Percentiles rank a stretch among this genome's conserved stretches.
Evolutionary conservation across 2,329 filamentous ascomycete species (phyloP).

Genomic region (Emergomyces africanus): DNA sequence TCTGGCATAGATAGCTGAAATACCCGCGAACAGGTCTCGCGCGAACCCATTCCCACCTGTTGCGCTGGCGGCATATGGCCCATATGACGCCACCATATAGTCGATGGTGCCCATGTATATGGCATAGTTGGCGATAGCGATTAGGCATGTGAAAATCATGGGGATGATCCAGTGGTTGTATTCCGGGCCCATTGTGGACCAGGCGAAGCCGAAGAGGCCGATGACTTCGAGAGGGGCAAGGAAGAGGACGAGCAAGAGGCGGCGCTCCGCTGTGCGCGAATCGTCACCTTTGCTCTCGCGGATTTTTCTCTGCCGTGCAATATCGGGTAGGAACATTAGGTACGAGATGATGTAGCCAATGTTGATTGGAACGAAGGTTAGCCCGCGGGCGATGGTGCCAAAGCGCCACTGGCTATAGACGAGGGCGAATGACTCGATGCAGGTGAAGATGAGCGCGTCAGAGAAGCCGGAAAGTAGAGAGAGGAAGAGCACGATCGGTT

Average conservation of each 20-base stretch:
- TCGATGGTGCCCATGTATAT: no score
- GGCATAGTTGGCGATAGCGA: no score
- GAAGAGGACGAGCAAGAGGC: slow-evolving; percentile 53
- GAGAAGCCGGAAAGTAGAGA: slow-evolving; percentile 52
- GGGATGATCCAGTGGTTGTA: slow-evolving; percentile 46
- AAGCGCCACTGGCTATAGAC: slow-evolving; percentile 51
- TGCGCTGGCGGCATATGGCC: no score
- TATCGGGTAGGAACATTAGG: slow-evolving; percentile 39
- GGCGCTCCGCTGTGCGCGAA: slow-evolving; percentile 43
- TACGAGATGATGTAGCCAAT: slow-evolving; percentile 46
- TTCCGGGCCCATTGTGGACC: slow-evolving; percentile 42
- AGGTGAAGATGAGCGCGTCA: slow-evolving; percentile 54
- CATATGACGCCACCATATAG: no score
- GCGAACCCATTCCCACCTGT: no score
- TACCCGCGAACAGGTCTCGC: no score
- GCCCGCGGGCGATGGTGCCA: slow-evolving; percentile 31
- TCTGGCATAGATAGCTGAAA: no score
- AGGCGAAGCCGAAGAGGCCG: slow-evolving; percentile 48
- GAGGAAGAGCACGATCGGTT: slow-evolving; percentile 49
- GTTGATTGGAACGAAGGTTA: slow-evolving; percentile 37
- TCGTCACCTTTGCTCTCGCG: slow-evolving; percentile 33
- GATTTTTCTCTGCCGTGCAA: slow-evolving; percentile 29
- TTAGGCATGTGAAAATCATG: slow-evolving; percentile 39
- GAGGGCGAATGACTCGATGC: slow-evolving; percentile 47
- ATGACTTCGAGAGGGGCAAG: slow-evolving; percentile 47